Base-by-base conservation (phyloP, 257 asterid species). In the Plantago ovata region DNA sequence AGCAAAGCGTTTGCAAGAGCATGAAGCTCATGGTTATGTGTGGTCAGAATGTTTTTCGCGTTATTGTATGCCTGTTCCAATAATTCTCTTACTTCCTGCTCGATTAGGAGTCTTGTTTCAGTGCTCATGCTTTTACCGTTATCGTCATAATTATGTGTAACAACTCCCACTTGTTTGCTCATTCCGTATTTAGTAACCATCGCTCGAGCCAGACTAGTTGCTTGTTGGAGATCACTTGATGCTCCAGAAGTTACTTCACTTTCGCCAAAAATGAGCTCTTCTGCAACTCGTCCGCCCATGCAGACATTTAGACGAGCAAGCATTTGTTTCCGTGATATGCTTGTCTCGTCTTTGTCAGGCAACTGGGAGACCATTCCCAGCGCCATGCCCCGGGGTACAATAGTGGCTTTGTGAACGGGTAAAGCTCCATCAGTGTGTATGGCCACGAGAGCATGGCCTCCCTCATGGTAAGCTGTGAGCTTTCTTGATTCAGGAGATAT, bases 211-310 rank as follows among this genome's bases (percentile, higher is more conserved):
- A 89, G 72, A 43, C 9, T 64, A 9, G 95, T 89, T 16, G 95
- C 97, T 58, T 85, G 79, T 53, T 80, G 75, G 67, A 89, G 87
- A 62, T 89, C 97, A 3, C 60, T 72, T 10, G 97, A 86, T 20
- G 94, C 87, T n/a, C 97, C 97, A 0, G 96, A 89, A 9, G 96
- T 89, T 8, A 89, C 94, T 56, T 89, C 95, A 32, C 71, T 70
- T 60, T 89, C 95, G 20, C 97, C 97, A 21, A 85, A 89, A 51
- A 89, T 84, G 63, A 89, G 84, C 75, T 89, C 95, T 56, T 89
- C 97, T 2, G 97, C 97, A 39, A 89, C 97, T 53, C 95, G 72
- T 15, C 97, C 97, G 15, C 97, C 97, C 95, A 89, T 89, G 71
- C 77, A 68, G 21, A 83, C 83, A 58, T 89, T 81, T n/a, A 89